Base-by-base conservation (phyloP, 2,329 filamentous ascomycete genomes). In the Venturia nashicola region DNA sequence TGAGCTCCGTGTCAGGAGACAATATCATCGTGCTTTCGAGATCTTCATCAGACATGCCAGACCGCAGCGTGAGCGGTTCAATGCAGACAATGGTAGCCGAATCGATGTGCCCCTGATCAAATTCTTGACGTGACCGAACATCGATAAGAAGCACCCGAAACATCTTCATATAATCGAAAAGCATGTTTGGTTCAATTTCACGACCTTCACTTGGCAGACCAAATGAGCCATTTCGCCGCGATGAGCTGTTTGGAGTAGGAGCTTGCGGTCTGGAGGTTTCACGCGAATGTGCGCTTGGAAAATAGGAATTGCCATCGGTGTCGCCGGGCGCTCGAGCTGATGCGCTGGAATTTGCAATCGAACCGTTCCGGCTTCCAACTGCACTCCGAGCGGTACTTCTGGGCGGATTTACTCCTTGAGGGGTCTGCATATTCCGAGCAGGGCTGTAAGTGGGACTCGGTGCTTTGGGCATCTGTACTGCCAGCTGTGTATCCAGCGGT, bases 81-180 rank as follows among this genome's bases (percentile, higher is more conserved):
- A 99, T 84, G 73, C 94, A 99, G 55, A 99, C 90, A 46, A 91
- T 89, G 6, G 85, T 87, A 64, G 86, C 86, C 6, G 89, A 86
- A 78, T 89, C 88, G 67, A 99, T 91, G 72, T 99, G 94, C 0
- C 94, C 94, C 59, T 87, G 82, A 68, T 97, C 91, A 71, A 90
- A 99, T 9, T 89, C 84, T 62, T 89, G 84, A 34, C 94, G 86
- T 64, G 83, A 79, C 46, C 94, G 86, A 51, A 97, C 85, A 73
- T 99, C 94, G 67, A 99, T 91, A 32, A 97, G 74, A 14, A 99
- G 77, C 32, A 97, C 80, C 66, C 76, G 86, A 76, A 76, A 91
- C 65, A 80, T 78, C 64, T 81, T 80, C 71, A 96, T 83, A 64
- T 88, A 88, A 59, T 86, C 82, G 66, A 87, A 82, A 1, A 99